Evolutionary conservation across 805 yeast genomes (phyloP).

Genomic region (Starmerella floricola): DNA sequence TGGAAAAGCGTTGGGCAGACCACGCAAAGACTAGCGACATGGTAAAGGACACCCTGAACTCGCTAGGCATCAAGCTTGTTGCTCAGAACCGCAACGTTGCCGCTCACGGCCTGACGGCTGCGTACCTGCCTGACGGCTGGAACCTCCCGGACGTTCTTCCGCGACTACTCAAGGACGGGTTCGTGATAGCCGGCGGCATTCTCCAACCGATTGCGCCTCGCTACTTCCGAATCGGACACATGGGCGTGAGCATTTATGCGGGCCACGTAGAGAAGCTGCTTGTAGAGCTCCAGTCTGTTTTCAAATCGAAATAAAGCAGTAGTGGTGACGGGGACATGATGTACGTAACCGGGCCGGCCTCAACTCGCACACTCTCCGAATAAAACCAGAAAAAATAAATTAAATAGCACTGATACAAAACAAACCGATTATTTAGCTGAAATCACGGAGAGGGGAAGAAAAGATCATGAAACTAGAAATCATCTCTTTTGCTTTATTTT

Average conservation of each 20-base stretch:
- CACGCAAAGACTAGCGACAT: conserved; percentile 51
- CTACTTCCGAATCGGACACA: conserved; percentile 90
- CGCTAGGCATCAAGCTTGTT: conserved; percentile 57
- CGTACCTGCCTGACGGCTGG: conserved; percentile 66
- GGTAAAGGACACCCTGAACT: conserved; percentile 48
- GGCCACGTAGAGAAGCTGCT: conserved; percentile 44
- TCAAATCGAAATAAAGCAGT: not conserved
- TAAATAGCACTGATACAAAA: no score
- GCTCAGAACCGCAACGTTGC: conserved; percentile 47
- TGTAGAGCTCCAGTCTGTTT: conserved; percentile 5
- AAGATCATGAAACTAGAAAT: no score
- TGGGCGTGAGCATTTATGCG: conserved; percentile 70
- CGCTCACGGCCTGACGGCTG: conserved; percentile 83
- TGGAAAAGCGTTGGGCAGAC: conserved; percentile 49
- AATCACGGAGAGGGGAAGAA: no score
- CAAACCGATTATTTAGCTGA: no score
- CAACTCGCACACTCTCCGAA: no score
- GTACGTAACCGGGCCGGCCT: no score
- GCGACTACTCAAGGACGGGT: conserved; percentile 47
- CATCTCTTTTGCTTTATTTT: no score
- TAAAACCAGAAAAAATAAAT: no score
- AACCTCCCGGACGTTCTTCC: conserved; percentile 55
- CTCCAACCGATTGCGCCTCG: conserved; percentile 66
- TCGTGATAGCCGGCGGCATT: conserved; percentile 81
- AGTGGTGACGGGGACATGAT: no score